A percentile compares a stretch with the other conserved stretches of the same genome.
These are phyloP conservation scores for Kuraishia capsulata DNA, from an alignment of 805 yeast species.

Conservation along the genomic window DNA sequence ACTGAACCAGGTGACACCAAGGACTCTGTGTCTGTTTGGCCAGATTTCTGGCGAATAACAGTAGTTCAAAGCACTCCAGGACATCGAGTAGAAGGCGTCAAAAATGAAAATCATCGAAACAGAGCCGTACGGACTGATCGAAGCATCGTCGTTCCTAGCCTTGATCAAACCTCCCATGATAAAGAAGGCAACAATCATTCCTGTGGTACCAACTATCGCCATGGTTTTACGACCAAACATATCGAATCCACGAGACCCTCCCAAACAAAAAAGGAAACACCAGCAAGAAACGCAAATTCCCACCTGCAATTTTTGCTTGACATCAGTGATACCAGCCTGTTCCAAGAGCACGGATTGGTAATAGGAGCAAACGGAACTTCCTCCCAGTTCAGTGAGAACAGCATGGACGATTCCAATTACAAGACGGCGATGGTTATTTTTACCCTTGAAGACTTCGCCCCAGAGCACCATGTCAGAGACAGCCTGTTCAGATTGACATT, in stretches of 20 bases:
- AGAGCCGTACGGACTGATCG: slow-evolving; percentile 12
- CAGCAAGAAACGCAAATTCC: slow-evolving; percentile 13
- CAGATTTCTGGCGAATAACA: slow-evolving; percentile 18
- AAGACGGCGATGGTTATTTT: slow-evolving; percentile 14
- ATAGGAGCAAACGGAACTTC: slow-evolving; percentile 15
- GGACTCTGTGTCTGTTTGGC: slow-evolving; percentile 14
- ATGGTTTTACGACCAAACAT: slow-evolving; percentile 15
- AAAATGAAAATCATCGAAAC: slow-evolving; percentile 15
- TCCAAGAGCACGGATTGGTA: slow-evolving; percentile 25
- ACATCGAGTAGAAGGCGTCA: slow-evolving; percentile 13
- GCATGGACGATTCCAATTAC: slow-evolving; percentile 17
- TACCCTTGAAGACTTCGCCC: slow-evolving; percentile 12
- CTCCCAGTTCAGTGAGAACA: slow-evolving; percentile 16
- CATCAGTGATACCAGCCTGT: slow-evolving; percentile 14
- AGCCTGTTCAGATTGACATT: slow-evolving; percentile 11
- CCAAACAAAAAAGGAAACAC: slow-evolving; percentile 13
- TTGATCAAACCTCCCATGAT: slow-evolving; percentile 16
- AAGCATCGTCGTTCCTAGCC: slow-evolving; percentile 11
- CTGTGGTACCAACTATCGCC: slow-evolving; percentile 12
- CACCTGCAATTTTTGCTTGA: slow-evolving; percentile 15
- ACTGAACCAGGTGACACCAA: slow-evolving; percentile 16
- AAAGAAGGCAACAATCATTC: slow-evolving; percentile 16
- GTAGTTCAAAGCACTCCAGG: slow-evolving; percentile 15
- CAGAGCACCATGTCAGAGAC: slow-evolving; percentile 8
- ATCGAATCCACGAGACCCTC: slow-evolving; percentile 15